Evolutionary conservation across 169 alveolate species (phyloP).

Genomic region (Haemoproteus tartakovskyi): DNA sequence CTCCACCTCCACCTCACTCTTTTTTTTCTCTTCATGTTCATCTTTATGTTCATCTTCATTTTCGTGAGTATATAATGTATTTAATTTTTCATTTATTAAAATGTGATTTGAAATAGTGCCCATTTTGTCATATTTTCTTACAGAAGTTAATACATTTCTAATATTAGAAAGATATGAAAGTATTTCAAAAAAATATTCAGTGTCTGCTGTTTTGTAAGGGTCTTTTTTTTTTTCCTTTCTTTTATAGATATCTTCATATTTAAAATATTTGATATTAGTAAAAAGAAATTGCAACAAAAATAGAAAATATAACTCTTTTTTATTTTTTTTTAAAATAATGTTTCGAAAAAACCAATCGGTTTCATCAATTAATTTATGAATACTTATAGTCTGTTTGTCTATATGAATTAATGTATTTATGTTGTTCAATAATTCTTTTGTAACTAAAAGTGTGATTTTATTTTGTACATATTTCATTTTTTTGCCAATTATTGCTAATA

Average conservation of each 20-base stretch:
- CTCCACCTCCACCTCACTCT: too few relatives aligned
- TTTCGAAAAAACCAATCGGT: constrained; percentile 7
- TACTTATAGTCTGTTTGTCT: not conserved
- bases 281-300: constrained; percentile 21
- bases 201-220: not conserved
- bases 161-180: constrained; percentile 23
- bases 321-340: not conserved
- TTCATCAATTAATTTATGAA: constrained; percentile 12
- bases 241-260: constrained; percentile 1
- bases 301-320: constrained; percentile 1
- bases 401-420: constrained; percentile 20
- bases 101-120: not conserved
- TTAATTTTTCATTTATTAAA: not conserved
- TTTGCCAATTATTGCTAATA: constrained; percentile 19
- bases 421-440: constrained; percentile 1
- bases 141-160: constrained; percentile 43
- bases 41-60: too few relatives aligned
- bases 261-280: constrained; percentile 20
- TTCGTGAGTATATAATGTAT: not conserved
- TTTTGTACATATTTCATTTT: constrained; percentile 31
- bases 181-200: constrained; percentile 21
- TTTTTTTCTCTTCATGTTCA: too few relatives aligned
- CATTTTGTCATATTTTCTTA: too few relatives aligned
- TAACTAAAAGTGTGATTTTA: constrained; percentile 6
- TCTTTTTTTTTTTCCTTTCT: too few relatives aligned